These are phyloP conservation scores for Boletus rubroflammeus DNA, from an alignment of 768 basidiomycete species.

Conservation along the genomic window DNA sequence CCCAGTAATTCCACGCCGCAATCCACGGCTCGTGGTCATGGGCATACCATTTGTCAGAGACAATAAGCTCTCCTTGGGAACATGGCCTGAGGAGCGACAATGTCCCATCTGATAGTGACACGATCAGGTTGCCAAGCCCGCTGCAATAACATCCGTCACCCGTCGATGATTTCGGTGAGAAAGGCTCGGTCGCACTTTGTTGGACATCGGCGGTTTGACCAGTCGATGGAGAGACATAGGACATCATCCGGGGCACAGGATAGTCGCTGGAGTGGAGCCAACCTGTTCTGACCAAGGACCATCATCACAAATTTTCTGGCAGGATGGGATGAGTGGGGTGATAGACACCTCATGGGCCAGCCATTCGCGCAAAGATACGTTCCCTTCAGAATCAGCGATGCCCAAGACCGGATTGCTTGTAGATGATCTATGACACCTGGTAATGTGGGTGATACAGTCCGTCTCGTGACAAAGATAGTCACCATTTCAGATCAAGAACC, in stretches of 20 bases:
- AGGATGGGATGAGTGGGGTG: not conserved
- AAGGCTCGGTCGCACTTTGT: conserved; percentile 38
- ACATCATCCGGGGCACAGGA: conserved; percentile 50
- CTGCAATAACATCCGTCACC: conserved; percentile 30
- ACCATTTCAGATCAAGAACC: conserved; percentile 96
- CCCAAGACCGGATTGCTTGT: conserved; percentile 51
- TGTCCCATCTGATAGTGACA: conserved; percentile 79
- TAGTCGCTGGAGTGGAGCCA: conserved; percentile 42
- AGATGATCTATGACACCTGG: conserved; percentile 57
- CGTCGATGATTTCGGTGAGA: not conserved
- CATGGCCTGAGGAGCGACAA: conserved; percentile 56
- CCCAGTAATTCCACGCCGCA: conserved; percentile 87
- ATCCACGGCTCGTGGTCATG: conserved; percentile 97
- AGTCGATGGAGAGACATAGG: conserved; percentile 90
- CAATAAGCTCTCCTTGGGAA: conserved; percentile 41
- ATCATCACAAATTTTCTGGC: not conserved
- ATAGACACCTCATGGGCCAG: conserved; percentile 41
- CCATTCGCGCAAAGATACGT: conserved; percentile 63
- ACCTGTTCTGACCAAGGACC: conserved; percentile 33
- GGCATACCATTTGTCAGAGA: conserved; percentile 70
- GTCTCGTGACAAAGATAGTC: not conserved
- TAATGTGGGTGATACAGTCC: conserved; percentile 4
- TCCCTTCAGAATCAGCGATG: conserved; percentile 84
- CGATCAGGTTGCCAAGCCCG: conserved; percentile 56
- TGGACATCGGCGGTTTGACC: conserved; percentile 69